Evolutionary conservation across 2,329 filamentous ascomycete genomes (phyloP), one percentile per base, ranked within the genome.

Genomic region (Ceratocystiopsis minuta): DNA sequence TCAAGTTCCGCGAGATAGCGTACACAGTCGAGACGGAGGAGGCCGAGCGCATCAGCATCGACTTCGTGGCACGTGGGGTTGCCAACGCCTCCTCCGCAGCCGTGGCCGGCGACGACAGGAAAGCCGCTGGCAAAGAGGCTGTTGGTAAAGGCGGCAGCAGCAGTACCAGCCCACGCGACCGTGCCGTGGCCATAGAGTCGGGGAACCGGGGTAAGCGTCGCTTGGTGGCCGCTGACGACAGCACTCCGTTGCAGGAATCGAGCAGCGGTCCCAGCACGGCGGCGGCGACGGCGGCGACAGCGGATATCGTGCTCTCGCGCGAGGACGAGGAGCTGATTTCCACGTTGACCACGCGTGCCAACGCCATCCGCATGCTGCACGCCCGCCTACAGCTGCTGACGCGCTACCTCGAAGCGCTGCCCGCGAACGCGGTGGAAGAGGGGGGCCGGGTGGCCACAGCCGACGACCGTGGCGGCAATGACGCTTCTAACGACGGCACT

Each of bases 21-120:
- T 96, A 90, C 58, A 80, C 80, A 0, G 78, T 96, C 2, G 90
- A 96, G 61, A 94, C 87, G 0, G 85, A 84, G 11, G 87, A 96
- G 58, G 87, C 87, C 1, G 90, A 98, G 60, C 95, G 95, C 86
- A 96, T 98, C 50, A 82, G 83, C 51, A 83, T 98, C 53, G 86
- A 95, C 59, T 93, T 87, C 50, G 80, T 98, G 16, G 87, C 88
- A 1, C 78, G 79, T 41, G 84, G 82, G 34, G 82, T 81, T 38
- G 83, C 82, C 38, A 88, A 83, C 53, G 87, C 86, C 18, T 77
- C 80, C 12, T 63, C 44, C 6, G 18, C 39, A 11, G 18, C 31
- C 18, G 1, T 15, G 20, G 17, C 16, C 11, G 32, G 2, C 11
- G 32, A 33, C 32, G 32, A 33, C 15, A 28, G 11, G 24, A 28